Evolutionary conservation across 495 filamentous ascomycete species (phyloP).

Genomic region (Tuber magnatum): DNA sequence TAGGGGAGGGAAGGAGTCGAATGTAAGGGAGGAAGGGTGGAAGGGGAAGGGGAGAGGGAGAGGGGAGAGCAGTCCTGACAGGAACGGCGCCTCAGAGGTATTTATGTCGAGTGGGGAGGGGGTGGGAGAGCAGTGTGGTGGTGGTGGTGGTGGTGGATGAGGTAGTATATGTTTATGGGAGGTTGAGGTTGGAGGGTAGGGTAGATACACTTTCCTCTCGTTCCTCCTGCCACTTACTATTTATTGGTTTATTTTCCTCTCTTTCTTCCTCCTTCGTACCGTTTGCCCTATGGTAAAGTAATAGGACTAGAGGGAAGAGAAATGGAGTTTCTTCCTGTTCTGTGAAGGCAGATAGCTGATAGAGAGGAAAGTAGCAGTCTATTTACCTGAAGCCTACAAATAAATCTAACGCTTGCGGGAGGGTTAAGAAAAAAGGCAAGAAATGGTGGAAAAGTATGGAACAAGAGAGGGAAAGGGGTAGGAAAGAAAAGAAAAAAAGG

Average conservation of each 20-base stretch:
- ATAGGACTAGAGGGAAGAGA: not conserved
- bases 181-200: slow-evolving; percentile 26
- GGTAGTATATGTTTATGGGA: slow-evolving; percentile 21
- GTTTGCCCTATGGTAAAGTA: not conserved
- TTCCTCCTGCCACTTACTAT: not conserved
- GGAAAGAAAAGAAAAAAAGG: not conserved
- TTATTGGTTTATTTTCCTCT: slow-evolving; percentile 1
- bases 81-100: slow-evolving; percentile 29
- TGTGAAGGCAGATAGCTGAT: not conserved
- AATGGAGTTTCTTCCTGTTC: not conserved
- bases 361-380: not conserved
- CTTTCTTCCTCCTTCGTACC: not conserved
- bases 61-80: slow-evolving; percentile 5
- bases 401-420: not conserved
- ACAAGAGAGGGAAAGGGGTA: not conserved
- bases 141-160: slow-evolving; percentile 32
- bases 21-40: not conserved
- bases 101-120: slow-evolving; percentile 36
- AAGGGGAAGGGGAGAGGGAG: slow-evolving; percentile 29
- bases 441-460: not conserved
- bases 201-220: slow-evolving; percentile 8
- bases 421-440: not conserved
- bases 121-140: slow-evolving; percentile 16
- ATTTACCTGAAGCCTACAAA: not conserved
- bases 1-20: slow-evolving; percentile 14